These are phyloP conservation scores for Podosphaera leucotricha DNA, from an alignment of 2,329 filamentous ascomycete species.

Conservation along the genomic window DNA sequence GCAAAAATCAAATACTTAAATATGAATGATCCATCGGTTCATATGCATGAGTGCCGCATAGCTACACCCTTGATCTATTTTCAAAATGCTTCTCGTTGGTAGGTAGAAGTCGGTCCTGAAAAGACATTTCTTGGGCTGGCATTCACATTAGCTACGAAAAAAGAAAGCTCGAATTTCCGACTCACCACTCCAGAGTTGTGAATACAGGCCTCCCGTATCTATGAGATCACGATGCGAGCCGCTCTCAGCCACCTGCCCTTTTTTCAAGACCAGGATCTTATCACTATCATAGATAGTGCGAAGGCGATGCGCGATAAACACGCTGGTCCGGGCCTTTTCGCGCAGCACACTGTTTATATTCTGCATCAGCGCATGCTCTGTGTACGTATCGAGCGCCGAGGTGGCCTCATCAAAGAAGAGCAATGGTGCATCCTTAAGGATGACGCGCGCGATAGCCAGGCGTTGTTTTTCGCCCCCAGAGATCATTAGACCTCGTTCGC, in stretches of 20 bases:
- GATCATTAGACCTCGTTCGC: conserved; percentile 90
- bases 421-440: conserved; percentile 73
- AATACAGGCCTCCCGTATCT: conserved; percentile 56
- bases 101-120: not conserved
- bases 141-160: conserved; percentile 4
- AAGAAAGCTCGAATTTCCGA: conserved; percentile 7
- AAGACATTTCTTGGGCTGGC: conserved; percentile 34
- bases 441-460: conserved; percentile 56
- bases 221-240: conserved; percentile 74
- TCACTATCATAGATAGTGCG: conserved; percentile 88
- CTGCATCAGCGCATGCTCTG: conserved; percentile 67
- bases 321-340: conserved; percentile 71
- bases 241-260: conserved; percentile 65
- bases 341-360: conserved; percentile 86
- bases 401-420: conserved; percentile 94
- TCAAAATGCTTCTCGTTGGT: not conserved
- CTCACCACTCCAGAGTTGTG: conserved; percentile 74
- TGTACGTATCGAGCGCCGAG: conserved; percentile 77
- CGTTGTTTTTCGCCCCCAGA: conserved; percentile 87
- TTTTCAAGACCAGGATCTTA: conserved; percentile 71
- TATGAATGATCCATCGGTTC: not conserved
- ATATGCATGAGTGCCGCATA: not conserved
- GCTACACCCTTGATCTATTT: not conserved
- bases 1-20: too few species aligned
- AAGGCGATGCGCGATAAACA: conserved; percentile 82